A percentile compares a stretch with the other conserved stretches of the same genome.
Conservation (phyloP, 2,329 filamentous ascomycete genomes). For the Hypomyces rosellus region DNA sequence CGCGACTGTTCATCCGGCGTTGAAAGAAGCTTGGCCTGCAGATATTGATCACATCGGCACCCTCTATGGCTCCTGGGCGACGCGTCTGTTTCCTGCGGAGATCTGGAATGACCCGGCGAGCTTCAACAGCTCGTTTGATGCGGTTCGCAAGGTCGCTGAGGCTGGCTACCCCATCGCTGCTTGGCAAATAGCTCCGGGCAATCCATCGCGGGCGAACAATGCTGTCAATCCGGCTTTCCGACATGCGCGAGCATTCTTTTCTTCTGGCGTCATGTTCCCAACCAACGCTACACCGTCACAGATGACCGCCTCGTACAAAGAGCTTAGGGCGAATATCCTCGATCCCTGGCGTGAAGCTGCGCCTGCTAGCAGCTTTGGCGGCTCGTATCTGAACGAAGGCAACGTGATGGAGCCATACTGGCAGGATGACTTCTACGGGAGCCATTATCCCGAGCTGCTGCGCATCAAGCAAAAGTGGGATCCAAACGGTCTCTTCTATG, state of each 20-base stretch:
- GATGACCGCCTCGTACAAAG: no score
- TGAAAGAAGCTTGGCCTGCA: neutral
- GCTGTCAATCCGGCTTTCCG: neutral
- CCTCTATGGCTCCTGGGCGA: neutral
- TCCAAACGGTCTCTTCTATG: slow-evolving; percentile 36
- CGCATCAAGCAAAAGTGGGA: slow-evolving; percentile 42
- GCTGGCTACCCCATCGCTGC: neutral
- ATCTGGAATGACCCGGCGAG: neutral
- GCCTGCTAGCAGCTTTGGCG: slow-evolving; percentile 11
- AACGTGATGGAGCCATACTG: slow-evolving; percentile 32
- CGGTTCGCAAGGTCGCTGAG: neutral
- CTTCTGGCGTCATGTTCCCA: neutral
- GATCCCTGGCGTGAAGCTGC: no score
- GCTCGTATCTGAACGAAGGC: slow-evolving; percentile 42
- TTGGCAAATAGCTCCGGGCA: neutral
- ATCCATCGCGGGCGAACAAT: neutral
- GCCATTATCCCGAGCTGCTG: slow-evolving; percentile 30
- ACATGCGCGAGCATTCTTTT: neutral
- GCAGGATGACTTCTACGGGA: slow-evolving; percentile 5
- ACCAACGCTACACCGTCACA: no score
- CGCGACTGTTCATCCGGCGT: neutral
- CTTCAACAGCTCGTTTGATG: neutral
- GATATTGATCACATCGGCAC: neutral
- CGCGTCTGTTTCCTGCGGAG: neutral
- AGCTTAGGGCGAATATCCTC: no score